Evolutionary conservation across 139 green algal genomes (phyloP).

Genomic region (Nannochloris sp.): DNA sequence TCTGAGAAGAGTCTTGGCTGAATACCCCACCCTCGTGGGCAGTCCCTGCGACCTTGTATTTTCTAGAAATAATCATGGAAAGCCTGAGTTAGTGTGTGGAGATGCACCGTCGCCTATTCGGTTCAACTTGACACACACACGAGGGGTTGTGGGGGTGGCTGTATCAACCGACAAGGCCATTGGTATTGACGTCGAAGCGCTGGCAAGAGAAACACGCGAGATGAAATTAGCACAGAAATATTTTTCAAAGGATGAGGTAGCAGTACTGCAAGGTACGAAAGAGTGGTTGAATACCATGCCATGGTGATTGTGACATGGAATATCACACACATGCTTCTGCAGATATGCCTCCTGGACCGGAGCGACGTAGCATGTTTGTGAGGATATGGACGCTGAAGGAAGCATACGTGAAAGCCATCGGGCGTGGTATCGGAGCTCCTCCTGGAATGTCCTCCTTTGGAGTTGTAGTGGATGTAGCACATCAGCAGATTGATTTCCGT

Average conservation of each 20-base stretch:
- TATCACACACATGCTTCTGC: neutral
- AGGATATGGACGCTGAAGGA: constrained; percentile 73
- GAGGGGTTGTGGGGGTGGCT: constrained; percentile 32
- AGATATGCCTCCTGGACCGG: neutral
- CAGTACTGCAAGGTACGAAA: constrained; percentile 2
- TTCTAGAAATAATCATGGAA: constrained; percentile 29
- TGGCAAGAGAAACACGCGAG: constrained; percentile 16
- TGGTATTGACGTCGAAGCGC: constrained; percentile 55
- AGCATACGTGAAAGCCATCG: constrained; percentile 66
- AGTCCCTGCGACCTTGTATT: neutral
- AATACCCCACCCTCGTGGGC: constrained; percentile 8
- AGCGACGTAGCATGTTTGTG: constrained; percentile 32
- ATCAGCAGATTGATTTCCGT: neutral
- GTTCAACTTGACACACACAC: constrained; percentile 58
- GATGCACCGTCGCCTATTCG: constrained; percentile 14
- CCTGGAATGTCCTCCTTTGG: constrained; percentile 54
- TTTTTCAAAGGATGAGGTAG: constrained; percentile 37
- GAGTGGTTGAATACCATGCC: neutral
- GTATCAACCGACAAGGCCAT: constrained; percentile 23
- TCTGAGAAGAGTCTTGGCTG: constrained; percentile 20
- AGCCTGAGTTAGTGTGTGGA: constrained; percentile 29
- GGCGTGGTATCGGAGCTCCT: constrained; percentile 48
- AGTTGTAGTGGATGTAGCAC: constrained; percentile 22
- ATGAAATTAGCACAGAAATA: constrained; percentile 43
- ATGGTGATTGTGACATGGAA: too few relatives aligned